Conservation (phyloP, 768 basidiomycete species). For the Rhodotorula diobovata region DNA sequence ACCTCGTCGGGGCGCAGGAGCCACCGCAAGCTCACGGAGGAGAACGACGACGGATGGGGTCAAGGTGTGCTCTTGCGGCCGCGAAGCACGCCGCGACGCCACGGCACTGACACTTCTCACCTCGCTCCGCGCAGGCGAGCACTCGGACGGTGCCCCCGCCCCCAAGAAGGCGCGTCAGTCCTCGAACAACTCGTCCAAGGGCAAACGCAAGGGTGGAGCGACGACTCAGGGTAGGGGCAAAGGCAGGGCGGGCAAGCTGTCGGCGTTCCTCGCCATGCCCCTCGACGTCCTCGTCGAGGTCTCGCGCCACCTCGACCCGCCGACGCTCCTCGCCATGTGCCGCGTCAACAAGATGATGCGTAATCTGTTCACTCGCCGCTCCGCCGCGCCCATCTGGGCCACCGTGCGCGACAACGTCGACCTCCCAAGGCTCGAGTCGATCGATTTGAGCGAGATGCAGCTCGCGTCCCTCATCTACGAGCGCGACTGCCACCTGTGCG, state of each 20-base stretch:
- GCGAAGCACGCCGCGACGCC: neutral
- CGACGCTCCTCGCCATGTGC: neutral
- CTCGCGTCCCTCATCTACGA: constrained; percentile 2
- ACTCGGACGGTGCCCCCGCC: neutral
- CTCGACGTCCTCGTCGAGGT: neutral
- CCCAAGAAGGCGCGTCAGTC: constrained; percentile 4
- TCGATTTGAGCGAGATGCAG: constrained; percentile 3
- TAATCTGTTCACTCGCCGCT: neutral
- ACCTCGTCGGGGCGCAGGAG: too few relatives aligned
- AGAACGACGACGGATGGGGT: neutral
- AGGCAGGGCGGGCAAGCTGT: neutral
- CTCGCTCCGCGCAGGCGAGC: neutral
- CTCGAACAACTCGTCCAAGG: neutral
- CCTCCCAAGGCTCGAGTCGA: neutral
- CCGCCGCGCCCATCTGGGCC: neutral
- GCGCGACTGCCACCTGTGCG: constrained; percentile 8
- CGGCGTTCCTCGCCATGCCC: neutral
- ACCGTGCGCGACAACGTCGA: neutral
- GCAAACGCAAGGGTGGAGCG: neutral
- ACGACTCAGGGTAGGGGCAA: neutral
- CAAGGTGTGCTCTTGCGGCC: neutral
- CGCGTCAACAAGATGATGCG: neutral
- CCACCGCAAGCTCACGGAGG: too few relatives aligned
- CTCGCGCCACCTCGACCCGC: neutral
- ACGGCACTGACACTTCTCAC: neutral